phyloP scores from a whole-genome alignment of 208 protist species.

The Tetramitus jugosus region DNA sequence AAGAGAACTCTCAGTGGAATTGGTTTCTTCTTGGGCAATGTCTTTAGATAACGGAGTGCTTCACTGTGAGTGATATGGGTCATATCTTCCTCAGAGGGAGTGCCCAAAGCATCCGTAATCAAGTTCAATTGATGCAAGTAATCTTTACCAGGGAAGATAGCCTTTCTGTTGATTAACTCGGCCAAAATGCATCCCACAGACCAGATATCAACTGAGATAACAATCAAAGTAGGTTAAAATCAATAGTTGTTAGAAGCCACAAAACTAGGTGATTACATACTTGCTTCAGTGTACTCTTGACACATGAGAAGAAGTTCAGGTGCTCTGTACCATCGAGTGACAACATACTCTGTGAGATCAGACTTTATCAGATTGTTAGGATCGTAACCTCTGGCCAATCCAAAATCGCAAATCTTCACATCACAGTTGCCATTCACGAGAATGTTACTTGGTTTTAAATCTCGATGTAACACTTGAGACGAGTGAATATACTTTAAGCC shows the following conservation, averaged over 20 bases:
- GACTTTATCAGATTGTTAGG: slow-evolving; percentile 36
- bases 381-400: slow-evolving; percentile 49
- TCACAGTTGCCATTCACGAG: slow-evolving; percentile 72
- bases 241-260: too few relatives aligned
- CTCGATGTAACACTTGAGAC: slow-evolving; percentile 90
- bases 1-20: slow-evolving; percentile 54
- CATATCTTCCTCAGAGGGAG: slow-evolving; percentile 63
- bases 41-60: slow-evolving; percentile 57
- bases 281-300: slow-evolving; percentile 55
- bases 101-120: slow-evolving; percentile 57
- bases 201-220: slow-evolving; percentile 94
- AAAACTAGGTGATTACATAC: slow-evolving; percentile 64
- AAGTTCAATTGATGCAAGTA: slow-evolving; percentile 61
- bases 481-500: slow-evolving; percentile 91
- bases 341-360: slow-evolving; percentile 89
- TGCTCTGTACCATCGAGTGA: slow-evolving; percentile 97
- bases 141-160: slow-evolving; percentile 78
- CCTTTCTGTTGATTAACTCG: slow-evolving; percentile 81
- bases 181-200: slow-evolving; percentile 96
- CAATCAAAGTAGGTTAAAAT: slow-evolving; percentile 86
- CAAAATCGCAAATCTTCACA: slow-evolving; percentile 66
- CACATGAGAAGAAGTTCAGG: slow-evolving; percentile 95
- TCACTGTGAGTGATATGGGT: slow-evolving; percentile 50
- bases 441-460: slow-evolving; percentile 83
- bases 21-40: slow-evolving; percentile 43